A percentile compares a stretch with the other conserved stretches of the same genome.
Conservation (phyloP, 768 basidiomycete species). For the Tricholoma saponaceum region DNA sequence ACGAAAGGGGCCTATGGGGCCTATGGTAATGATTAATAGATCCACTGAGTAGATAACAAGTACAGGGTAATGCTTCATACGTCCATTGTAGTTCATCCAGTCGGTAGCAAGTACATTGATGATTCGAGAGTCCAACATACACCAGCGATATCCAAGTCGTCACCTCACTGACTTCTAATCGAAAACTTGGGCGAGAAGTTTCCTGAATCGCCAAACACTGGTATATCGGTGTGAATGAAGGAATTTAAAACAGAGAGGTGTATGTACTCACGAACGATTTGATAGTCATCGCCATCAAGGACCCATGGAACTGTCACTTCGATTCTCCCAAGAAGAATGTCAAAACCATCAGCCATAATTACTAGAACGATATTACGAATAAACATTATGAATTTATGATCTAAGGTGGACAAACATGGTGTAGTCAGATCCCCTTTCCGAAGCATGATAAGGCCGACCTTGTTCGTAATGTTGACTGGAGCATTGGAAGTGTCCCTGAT, state of each 20-base stretch:
- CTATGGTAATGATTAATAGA: too few species aligned
- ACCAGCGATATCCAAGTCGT: too few species aligned
- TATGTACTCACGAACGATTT: slow-evolving; percentile 20
- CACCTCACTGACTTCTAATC: slow-evolving; percentile 15
- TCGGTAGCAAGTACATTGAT: too few species aligned
- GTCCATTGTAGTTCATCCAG: too few species aligned
- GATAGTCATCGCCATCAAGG: slow-evolving; percentile 18
- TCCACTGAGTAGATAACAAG: too few species aligned
- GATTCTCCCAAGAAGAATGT: slow-evolving; percentile 21
- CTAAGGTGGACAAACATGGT: slow-evolving; percentile 11
- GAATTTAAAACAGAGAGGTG: neutral
- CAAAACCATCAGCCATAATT: slow-evolving; percentile 19
- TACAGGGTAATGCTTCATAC: too few species aligned
- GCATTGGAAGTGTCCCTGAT: slow-evolving; percentile 24
- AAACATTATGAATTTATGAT: neutral
- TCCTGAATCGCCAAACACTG: slow-evolving; percentile 51
- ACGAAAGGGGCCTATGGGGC: too few species aligned
- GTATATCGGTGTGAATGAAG: neutral
- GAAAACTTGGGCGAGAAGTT: slow-evolving; percentile 30
- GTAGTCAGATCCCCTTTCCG: slow-evolving; percentile 24
- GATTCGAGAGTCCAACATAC: too few species aligned
- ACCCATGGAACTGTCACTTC: slow-evolving; percentile 24
- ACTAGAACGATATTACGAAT: slow-evolving; percentile 3
- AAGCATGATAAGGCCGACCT: slow-evolving; percentile 28
- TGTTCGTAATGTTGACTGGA: slow-evolving; percentile 37